Conservation (phyloP, 306 rosid genomes). For the Myrica gale region DNA sequence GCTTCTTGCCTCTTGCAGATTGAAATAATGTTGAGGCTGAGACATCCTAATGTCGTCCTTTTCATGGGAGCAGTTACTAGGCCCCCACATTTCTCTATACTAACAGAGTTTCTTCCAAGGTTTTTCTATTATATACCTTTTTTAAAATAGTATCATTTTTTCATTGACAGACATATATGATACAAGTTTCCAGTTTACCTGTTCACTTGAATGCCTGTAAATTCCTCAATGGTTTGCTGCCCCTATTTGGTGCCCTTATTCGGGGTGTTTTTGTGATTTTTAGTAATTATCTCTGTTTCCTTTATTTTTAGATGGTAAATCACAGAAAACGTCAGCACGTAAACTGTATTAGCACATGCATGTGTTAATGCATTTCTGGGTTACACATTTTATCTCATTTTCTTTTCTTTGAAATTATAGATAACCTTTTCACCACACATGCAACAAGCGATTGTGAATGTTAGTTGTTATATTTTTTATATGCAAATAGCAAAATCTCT, state of each 20-base stretch:
- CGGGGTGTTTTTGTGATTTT: conserved; percentile 12
- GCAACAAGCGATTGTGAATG: background rate
- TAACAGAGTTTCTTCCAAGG: conserved; percentile 98
- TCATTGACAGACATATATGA: background rate
- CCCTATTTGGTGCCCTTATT: background rate
- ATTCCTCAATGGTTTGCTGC: background rate
- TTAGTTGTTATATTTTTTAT: background rate
- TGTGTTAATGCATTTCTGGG: background rate
- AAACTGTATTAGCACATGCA: background rate
- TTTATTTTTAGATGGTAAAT: background rate
- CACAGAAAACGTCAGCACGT: background rate
- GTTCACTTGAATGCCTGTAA: conserved; percentile 2
- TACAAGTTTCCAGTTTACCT: conserved; percentile 7
- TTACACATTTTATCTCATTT: background rate
- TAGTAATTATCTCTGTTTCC: conserved; percentile 12
- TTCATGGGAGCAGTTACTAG: conserved; percentile 99
- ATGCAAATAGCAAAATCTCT: background rate
- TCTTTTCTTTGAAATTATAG: background rate
- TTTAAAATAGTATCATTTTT: background rate
- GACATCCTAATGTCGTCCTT: conserved; percentile 99
- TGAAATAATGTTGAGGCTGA: conserved; percentile 93
- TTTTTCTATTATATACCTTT: conserved; percentile 33
- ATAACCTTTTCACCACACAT: background rate
- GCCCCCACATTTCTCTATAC: conserved; percentile 87
- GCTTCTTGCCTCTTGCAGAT: conserved; percentile 51